Conservation (phyloP, 192 early-diverging fungal genomes). For the Linderina pennispora region DNA sequence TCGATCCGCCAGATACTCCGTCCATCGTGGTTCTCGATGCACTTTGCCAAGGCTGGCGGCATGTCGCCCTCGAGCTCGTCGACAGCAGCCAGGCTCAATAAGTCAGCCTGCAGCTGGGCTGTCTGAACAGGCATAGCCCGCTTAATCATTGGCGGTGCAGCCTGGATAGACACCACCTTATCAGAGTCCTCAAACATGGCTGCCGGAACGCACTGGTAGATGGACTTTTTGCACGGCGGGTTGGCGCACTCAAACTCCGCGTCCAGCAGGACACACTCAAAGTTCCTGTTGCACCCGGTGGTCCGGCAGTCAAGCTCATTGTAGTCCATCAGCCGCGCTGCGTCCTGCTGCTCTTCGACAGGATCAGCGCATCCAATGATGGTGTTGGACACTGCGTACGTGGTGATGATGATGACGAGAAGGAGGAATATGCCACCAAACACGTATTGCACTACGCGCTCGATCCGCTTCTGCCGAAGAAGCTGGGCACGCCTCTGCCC, state of each 20-base stretch:
- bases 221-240: slow-evolving; percentile 18
- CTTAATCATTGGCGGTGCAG: no score
- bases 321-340: slow-evolving; percentile 1
- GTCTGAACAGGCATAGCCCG: no score
- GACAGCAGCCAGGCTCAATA: no score
- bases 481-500: no score
- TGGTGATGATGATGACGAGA: slow-evolving; percentile 3
- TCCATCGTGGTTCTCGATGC: slow-evolving; percentile 22
- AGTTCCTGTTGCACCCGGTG: slow-evolving; percentile 18
- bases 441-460: slow-evolving; percentile 1
- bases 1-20: slow-evolving; percentile 20
- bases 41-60: no score
- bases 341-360: not conserved
- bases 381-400: slow-evolving; percentile 7
- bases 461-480: slow-evolving; percentile 1
- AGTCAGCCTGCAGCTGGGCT: no score
- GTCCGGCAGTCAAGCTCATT: slow-evolving; percentile 20
- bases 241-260: slow-evolving; percentile 23
- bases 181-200: slow-evolving; percentile 17
- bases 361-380: not conserved
- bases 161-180: slow-evolving; percentile 9
- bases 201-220: slow-evolving; percentile 27
- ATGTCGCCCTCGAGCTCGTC: no score
- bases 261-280: slow-evolving; percentile 17
- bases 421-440: slow-evolving; percentile 1